Conservation (phyloP, 257 asterid species). For the Solanum dulcamara region DNA sequence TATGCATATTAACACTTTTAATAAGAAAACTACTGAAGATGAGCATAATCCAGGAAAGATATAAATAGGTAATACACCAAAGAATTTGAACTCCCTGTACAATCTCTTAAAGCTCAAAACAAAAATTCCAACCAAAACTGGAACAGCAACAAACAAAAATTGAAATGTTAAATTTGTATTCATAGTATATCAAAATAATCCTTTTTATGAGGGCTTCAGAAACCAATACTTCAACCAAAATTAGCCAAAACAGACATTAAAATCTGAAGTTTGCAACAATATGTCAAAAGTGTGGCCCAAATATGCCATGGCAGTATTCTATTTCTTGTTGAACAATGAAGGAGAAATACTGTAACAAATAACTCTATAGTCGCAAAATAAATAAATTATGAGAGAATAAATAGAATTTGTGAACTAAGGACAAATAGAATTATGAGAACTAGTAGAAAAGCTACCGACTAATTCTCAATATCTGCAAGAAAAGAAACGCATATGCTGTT, state of each 20-base stretch:
- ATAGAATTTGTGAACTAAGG: not conserved
- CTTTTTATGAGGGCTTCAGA: not conserved
- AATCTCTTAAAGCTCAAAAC: not conserved
- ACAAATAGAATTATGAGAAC: not conserved
- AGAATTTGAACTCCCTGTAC: not conserved
- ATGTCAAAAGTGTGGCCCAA: not conserved
- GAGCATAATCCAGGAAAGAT: not conserved
- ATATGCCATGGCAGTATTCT: not conserved
- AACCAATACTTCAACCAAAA: not conserved
- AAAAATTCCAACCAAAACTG: not conserved
- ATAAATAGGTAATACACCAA: not conserved
- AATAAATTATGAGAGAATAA: not conserved
- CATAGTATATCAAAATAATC: not conserved
- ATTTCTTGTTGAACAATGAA: not conserved
- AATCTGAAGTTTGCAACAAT: not conserved
- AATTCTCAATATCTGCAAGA: not conserved
- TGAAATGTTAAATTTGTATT: not conserved
- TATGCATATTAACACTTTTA: not conserved
- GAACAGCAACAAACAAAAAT: not conserved
- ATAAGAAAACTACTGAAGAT: not conserved
- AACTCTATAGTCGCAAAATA: not conserved
- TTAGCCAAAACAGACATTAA: not conserved
- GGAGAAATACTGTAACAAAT: not conserved
- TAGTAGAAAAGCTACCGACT: not conserved
- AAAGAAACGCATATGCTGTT: not conserved